These are phyloP conservation scores for Fusarium sarcochroum DNA, from an alignment of 2,329 filamentous ascomycete species.

Conservation along the genomic window DNA sequence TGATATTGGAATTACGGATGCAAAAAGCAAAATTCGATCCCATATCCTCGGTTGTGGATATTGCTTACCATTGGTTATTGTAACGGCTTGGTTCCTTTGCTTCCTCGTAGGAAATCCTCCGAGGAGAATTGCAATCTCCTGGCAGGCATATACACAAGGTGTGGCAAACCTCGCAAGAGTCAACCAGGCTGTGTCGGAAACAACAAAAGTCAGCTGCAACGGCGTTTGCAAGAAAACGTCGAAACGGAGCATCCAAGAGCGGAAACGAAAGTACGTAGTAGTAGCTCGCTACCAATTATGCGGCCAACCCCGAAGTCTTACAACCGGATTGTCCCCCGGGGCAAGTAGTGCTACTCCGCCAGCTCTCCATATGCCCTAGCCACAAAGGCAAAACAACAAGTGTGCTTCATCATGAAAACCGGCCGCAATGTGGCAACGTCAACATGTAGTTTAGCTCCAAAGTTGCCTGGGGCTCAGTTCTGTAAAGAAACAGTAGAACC, in stretches of 20 bases:
- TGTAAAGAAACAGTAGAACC: slow-evolving; percentile 17
- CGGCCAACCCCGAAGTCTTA: slow-evolving; percentile 24
- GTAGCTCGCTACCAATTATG: slow-evolving; percentile 15
- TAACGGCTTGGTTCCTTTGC: not conserved
- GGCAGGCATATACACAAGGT: slow-evolving; percentile 18
- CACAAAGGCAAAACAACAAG: slow-evolving; percentile 38
- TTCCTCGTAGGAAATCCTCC: not conserved
- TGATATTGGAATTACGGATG: slow-evolving; percentile 7
- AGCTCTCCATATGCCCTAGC: slow-evolving; percentile 30
- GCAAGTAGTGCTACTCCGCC: slow-evolving; percentile 30
- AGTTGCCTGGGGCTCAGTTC: slow-evolving; percentile 7
- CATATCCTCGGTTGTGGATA: slow-evolving; percentile 27
- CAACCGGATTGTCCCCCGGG: slow-evolving; percentile 20
- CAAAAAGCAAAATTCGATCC: slow-evolving; percentile 24
- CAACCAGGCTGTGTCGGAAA: slow-evolving; percentile 17
- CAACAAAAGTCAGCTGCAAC: slow-evolving; percentile 21
- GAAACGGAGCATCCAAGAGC: slow-evolving; percentile 16
- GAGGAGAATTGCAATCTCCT: not conserved
- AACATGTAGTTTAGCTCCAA: slow-evolving; percentile 25
- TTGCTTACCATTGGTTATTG: slow-evolving; percentile 2
- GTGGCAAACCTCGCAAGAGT: slow-evolving; percentile 26
- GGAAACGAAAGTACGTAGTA: slow-evolving; percentile 1
- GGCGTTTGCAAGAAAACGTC: slow-evolving; percentile 11
- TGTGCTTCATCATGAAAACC: slow-evolving; percentile 16
- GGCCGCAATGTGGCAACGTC: slow-evolving; percentile 35